phyloP scores from a whole-genome alignment of 78 protist species.

The Paulinella micropora region DNA sequence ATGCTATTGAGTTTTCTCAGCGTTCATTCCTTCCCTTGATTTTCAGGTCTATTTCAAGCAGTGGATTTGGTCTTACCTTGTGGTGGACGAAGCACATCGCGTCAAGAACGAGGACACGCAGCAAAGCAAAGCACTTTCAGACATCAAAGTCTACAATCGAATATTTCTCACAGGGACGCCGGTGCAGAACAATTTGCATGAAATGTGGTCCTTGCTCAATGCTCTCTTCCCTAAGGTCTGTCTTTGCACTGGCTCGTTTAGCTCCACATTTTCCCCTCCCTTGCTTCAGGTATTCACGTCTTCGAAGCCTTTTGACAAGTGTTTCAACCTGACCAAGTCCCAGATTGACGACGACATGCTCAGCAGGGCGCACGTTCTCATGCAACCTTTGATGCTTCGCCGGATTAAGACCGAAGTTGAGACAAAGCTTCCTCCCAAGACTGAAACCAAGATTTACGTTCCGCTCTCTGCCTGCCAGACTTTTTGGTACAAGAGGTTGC shows the following conservation, averaged over 20 bases:
- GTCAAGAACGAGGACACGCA: slow-evolving; percentile 38
- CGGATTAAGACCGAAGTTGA: slow-evolving; percentile 1
- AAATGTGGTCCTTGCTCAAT: slow-evolving; percentile 41
- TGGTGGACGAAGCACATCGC: slow-evolving; percentile 82
- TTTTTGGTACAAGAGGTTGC: background rate
- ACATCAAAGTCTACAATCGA: background rate
- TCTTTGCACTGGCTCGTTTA: too few species aligned
- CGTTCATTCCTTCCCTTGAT: too few species aligned
- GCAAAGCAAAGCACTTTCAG: background rate
- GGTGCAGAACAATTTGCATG: slow-evolving; percentile 46
- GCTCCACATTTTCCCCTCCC: too few species aligned
- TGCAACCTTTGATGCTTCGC: background rate
- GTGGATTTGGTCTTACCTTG: slow-evolving; percentile 41
- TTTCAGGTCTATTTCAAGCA: slow-evolving; percentile 9
- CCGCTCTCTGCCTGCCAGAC: background rate
- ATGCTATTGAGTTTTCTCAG: too few species aligned
- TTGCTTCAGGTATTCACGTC: slow-evolving; percentile 20
- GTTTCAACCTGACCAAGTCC: background rate
- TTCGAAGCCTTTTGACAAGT: background rate
- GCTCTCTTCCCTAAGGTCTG: slow-evolving; percentile 29
- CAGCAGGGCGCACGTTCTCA: background rate
- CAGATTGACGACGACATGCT: background rate
- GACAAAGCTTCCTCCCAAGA: background rate
- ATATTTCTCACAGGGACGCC: slow-evolving; percentile 49
- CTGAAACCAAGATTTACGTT: slow-evolving; percentile 4